Evolutionary conservation across 2,329 filamentous ascomycete genomes (phyloP), one percentile per base, ranked within the genome.

Genomic region (Trichoderma endophyticum): DNA sequence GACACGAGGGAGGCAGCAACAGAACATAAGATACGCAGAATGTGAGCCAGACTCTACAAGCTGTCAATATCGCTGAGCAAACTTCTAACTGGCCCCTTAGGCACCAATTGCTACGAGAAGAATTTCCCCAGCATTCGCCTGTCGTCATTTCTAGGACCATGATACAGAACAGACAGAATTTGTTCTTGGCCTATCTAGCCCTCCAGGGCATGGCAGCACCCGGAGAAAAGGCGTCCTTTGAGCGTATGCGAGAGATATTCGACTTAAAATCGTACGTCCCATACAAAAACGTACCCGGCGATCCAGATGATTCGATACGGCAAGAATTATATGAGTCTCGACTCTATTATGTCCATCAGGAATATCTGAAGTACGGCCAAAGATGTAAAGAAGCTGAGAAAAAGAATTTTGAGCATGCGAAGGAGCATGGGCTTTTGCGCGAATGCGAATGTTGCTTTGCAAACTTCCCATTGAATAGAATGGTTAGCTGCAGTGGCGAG

Each of bases 391-490:
- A 54, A 24, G 74, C 75, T 1, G 78, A 88, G 72, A 75, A 80
- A 32, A 75, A 75, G 1, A 87, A 88, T 66, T 73, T 84, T 14
- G 75, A 76, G 9, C 72, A 73, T n/a, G 85, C 87, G 26, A 81
- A 81, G 72, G 81, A 77, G 1, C 80, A 83, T 5, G 88, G 90
- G 1, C 84, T 87, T 21, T 83, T 91, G 54, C 80, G 84, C 12
- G 92, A 95, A 75, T 97, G 92, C 75, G 86, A 86, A 57, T 94
- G 92, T 77, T 97, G 94, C 80, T 96, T 88, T 77, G 84, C 85
- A 7, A 90, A 94, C 4, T 84, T 85, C 64, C 86, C 92, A 2
- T 80, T 89, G 60, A 92, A 93, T 75, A 86, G 90, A 62, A 89
- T 93, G 83, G 86, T 93, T 1, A 84, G 88, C 74, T 97, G 94